Evolutionary conservation across 306 rosid species (phyloP).

Genomic region (Lagenaria siceraria): DNA sequence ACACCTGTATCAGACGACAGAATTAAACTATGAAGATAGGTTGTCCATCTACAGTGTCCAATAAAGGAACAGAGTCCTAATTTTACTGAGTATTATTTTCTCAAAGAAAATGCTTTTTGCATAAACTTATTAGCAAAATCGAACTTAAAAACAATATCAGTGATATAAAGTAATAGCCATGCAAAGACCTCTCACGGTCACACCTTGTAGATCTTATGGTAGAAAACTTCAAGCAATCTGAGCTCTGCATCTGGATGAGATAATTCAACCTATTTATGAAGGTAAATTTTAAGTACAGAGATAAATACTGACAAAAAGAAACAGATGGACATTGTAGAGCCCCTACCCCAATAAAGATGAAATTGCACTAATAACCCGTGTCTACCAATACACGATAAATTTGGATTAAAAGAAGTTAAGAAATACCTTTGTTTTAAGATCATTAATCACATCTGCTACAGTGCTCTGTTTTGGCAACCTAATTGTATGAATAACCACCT

Average conservation of each 20-base stretch:
- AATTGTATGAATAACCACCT: slow-evolving; percentile 75
- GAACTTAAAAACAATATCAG: neutral
- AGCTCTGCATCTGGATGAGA: slow-evolving; percentile 76
- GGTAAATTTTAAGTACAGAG: slow-evolving; percentile 4
- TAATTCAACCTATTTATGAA: slow-evolving; percentile 54
- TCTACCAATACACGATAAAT: neutral
- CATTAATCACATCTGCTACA: slow-evolving; percentile 75
- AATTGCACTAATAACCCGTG: neutral
- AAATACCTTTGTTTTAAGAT: slow-evolving; percentile 69
- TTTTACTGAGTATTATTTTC: neutral
- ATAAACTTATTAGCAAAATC: neutral
- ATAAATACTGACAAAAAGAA: neutral
- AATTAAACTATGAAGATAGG: neutral
- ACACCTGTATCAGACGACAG: slow-evolving; percentile 41
- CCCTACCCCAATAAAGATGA: neutral
- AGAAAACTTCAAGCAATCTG: slow-evolving; percentile 87
- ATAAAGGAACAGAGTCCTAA: neutral
- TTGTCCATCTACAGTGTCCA: neutral
- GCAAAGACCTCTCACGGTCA: slow-evolving; percentile 13
- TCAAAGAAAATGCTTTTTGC: neutral
- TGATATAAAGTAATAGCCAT: slow-evolving; percentile 6
- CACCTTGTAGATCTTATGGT: slow-evolving; percentile 90
- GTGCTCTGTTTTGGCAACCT: slow-evolving; percentile 87
- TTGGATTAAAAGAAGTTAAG: neutral
- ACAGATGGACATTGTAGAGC: neutral